A percentile compares a stretch with the other conserved stretches of the same genome.
These are phyloP conservation scores for Solanum ossicruentum DNA, from an alignment of 257 asterid genomes.

Conservation along the genomic window DNA sequence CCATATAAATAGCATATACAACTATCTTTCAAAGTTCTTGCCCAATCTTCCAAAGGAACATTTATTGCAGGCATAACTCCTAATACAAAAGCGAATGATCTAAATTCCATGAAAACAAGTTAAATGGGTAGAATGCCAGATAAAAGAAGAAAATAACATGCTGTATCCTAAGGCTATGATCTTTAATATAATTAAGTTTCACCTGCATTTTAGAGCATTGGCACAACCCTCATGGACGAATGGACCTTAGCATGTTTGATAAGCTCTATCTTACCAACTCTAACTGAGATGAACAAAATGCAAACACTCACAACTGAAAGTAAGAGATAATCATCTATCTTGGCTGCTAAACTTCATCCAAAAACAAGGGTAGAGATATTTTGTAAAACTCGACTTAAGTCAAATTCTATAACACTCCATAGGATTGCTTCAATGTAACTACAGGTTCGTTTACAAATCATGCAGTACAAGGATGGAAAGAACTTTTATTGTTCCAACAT, in stretches of 20 bases:
- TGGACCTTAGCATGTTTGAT: not conserved
- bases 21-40: not conserved
- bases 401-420: not conserved
- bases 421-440: no score
- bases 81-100: not conserved
- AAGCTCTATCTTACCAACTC: not conserved
- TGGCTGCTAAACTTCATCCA: not conserved
- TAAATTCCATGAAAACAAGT: not conserved
- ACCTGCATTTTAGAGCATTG: not conserved
- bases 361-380: not conserved
- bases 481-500: no score
- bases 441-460: no score
- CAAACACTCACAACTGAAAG: not conserved
- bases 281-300: not conserved
- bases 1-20: not conserved
- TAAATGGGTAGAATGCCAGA: not conserved
- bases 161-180: not conserved
- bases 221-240: not conserved
- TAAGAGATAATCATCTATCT: not conserved
- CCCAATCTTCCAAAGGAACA: not conserved
- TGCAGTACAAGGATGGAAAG: no score
- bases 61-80: not conserved
- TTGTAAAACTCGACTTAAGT: not conserved
- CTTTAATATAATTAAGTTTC: not conserved
- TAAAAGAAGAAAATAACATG: not conserved